Base-by-base conservation (phyloP, 2,329 filamentous ascomycete species). In the Hysterium pulicare region DNA sequence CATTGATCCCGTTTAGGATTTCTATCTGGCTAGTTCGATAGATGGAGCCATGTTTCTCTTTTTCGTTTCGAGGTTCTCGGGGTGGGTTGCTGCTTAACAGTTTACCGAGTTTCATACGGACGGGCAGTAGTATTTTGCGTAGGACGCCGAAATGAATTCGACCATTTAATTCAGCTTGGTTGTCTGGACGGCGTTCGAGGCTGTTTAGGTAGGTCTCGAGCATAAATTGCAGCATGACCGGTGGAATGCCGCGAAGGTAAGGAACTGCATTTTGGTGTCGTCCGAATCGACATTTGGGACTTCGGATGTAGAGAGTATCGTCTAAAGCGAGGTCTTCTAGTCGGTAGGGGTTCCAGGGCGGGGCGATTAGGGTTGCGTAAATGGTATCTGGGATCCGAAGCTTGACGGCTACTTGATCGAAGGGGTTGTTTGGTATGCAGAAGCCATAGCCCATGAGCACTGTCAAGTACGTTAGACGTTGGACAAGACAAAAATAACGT, bases 371-470 rank as follows among this genome's bases (percentile, higher is more conserved):
- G n/a, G 34, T 26, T 11, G 21, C 19, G 32, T 50, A 44, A 6
- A 59, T 43, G n/a, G 69, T 52, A n/a, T 58, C 55, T 5, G 67
- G 64, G 13, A 72, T 65, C 8, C 62, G 56, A 8, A 74, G 58
- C 16, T 68, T 68, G 33, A 75, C 51, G 7, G 70, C 57, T 7
- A 74, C 67, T 36, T 67, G 64, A 49, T 77, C 75, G 31, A 70
- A 64, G 0, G 71, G 71, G 30, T 77, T 77, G 32, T 70, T 49
- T 5, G 57, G 54, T 11, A 75, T 62, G 44, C 69, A 72, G 56
- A 78, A 78, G 3, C 75, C 75, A 43, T 78, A 78, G 3, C 75
- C 74, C 34, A 75, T 67, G 2, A 78, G 58, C 2, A 78, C 55
- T 61, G n/a, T 32, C 28, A 7, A 11, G 30, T 34, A 21, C 36